phyloP scores from a whole-genome alignment of 768 basidiomycete genomes.

The Mycena albidolilacea region DNA sequence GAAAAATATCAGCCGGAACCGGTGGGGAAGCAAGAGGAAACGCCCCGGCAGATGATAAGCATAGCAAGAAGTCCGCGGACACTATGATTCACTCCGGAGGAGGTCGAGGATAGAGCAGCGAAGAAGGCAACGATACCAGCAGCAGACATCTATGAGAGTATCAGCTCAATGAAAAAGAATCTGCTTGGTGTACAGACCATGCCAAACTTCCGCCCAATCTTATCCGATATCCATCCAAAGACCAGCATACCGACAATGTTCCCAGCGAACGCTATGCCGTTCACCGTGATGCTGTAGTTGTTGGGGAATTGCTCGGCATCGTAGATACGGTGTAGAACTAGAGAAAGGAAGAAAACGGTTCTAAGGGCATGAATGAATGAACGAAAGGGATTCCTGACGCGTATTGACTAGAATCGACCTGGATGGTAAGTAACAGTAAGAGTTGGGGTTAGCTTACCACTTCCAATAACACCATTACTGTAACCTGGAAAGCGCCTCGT shows the following conservation, averaged over 20 bases:
- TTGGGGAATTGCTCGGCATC: conserved; percentile 65
- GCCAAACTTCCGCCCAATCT: conserved; percentile 88
- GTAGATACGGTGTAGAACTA: conserved; percentile 83
- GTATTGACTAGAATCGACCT: conserved; percentile 70
- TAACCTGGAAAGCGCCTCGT: conserved; percentile 66
- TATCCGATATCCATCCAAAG: conserved; percentile 89
- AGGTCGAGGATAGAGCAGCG: conserved; percentile 86
- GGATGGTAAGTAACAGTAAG: background rate
- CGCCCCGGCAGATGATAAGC: conserved; percentile 83
- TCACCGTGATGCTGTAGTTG: conserved; percentile 75
- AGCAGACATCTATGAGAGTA: conserved; percentile 75
- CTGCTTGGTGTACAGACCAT: conserved; percentile 71
- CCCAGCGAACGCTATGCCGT: conserved; percentile 86
- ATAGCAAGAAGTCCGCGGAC: conserved; percentile 82
- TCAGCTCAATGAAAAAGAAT: background rate
- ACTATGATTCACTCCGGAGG: conserved; percentile 82
- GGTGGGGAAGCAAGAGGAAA: conserved; percentile 6
- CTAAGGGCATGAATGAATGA: too few relatives aligned
- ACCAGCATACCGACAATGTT: conserved; percentile 88
- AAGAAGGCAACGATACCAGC: conserved; percentile 89
- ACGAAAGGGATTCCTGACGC: conserved; percentile 54
- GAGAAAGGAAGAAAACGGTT: conserved; percentile 4
- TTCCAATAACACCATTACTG: conserved; percentile 85
- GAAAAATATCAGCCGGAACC: too few relatives aligned
- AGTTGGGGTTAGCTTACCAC: conserved; percentile 62